These are phyloP conservation scores for Cryptococcus sp. DNA, from an alignment of 1,284 basidiomycete species.

Conservation along the genomic window DNA sequence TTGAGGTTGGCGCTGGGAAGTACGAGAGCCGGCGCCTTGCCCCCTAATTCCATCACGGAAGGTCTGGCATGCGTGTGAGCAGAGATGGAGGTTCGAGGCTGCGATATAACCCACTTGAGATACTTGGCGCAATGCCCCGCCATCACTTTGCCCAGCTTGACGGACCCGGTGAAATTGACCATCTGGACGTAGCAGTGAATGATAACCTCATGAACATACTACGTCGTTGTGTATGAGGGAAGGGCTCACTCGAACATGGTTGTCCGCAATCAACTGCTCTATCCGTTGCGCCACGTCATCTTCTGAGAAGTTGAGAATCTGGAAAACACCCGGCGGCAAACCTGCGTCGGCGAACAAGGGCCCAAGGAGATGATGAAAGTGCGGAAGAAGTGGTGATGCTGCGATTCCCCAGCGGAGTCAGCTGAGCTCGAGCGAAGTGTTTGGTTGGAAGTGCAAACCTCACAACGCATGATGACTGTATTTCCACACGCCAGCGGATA, in stretches of 20 bases:
- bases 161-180: constrained; percentile 57
- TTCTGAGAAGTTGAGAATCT: constrained; percentile 61
- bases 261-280: constrained; percentile 62
- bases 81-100: neutral
- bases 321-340: constrained; percentile 64
- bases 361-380: constrained; percentile 27
- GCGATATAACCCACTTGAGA: constrained; percentile 45
- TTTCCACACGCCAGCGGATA: constrained; percentile 42
- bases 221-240: neutral
- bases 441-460: neutral
- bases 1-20: constrained; percentile 65
- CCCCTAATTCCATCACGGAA: constrained; percentile 54
- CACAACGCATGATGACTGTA: constrained; percentile 36
- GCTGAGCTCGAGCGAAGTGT: neutral
- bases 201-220: neutral
- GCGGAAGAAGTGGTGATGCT: constrained; percentile 36
- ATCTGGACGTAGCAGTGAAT: constrained; percentile 15
- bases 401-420: neutral
- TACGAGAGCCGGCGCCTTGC: constrained; percentile 57
- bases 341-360: constrained; percentile 57
- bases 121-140: constrained; percentile 52
- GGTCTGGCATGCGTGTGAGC: constrained; percentile 20
- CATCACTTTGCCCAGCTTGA: constrained; percentile 50
- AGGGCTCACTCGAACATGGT: constrained; percentile 53
- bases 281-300: constrained; percentile 57